phyloP scores from a whole-genome alignment of 371 early-diverging fungal species.

The Parasitella parasitica region DNA sequence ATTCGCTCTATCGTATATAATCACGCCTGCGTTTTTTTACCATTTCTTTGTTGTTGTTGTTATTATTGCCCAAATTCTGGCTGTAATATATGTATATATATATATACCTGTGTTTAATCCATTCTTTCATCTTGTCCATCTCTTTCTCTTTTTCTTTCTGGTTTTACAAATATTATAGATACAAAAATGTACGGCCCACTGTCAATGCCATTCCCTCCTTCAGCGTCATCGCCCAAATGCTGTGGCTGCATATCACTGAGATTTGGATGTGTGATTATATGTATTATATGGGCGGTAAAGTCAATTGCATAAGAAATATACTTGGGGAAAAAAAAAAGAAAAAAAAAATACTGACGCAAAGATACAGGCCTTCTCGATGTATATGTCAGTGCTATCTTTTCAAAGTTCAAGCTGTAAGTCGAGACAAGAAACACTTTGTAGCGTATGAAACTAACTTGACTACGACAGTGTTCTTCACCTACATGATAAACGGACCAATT shows the following conservation, averaged over 20 bases:
- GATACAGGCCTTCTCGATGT: constrained; percentile 29
- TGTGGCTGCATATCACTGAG: constrained; percentile 30
- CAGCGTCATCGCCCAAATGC: constrained; percentile 11
- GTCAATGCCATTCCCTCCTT: background rate
- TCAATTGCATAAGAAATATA: too few relatives aligned
- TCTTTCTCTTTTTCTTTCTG: constrained; percentile 2
- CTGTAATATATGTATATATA: too few relatives aligned
- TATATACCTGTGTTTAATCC: too few relatives aligned
- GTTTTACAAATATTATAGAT: background rate
- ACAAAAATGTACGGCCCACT: constrained; percentile 18
- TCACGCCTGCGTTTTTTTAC: background rate
- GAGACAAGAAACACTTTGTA: too few relatives aligned
- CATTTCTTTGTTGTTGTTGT: constrained; percentile 11
- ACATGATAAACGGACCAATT: constrained; percentile 16
- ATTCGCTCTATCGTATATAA: background rate
- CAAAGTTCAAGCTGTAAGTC: constrained; percentile 29
- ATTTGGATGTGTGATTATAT: constrained; percentile 24
- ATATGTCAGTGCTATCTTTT: constrained; percentile 34
- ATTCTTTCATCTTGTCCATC: background rate
- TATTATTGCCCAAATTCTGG: background rate
- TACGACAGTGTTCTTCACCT: constrained; percentile 26
- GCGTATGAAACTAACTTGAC: background rate
- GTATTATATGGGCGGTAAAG: constrained; percentile 37
- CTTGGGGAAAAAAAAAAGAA: background rate
- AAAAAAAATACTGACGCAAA: background rate